A percentile compares a stretch with the other conserved stretches of the same genome.
Conservation (phyloP, 805 yeast species). For the Pichia phayaonensis region DNA sequence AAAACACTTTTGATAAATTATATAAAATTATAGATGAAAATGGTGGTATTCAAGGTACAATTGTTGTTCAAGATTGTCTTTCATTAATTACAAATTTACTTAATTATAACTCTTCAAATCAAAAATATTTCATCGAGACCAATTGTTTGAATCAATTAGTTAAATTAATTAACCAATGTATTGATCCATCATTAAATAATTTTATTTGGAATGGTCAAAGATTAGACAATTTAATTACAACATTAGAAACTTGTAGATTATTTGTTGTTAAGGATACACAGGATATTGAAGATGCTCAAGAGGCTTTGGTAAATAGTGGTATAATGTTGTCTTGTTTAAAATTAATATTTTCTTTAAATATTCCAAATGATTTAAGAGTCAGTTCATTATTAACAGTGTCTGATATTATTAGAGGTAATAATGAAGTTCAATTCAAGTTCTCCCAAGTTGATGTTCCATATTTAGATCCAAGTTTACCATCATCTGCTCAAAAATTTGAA, state of each 20-base stretch:
- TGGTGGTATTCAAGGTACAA: conserved; percentile 83
- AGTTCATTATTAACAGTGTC: conserved; percentile 68
- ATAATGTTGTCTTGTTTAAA: conserved; percentile 59
- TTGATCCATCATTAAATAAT: conserved; percentile 31
- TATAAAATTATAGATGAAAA: conserved; percentile 78
- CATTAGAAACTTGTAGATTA: conserved; percentile 64
- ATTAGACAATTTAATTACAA: conserved; percentile 53
- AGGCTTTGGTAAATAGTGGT: conserved; percentile 49
- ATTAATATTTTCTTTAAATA: conserved; percentile 58
- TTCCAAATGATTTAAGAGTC: conserved; percentile 61
- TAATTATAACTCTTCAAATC: conserved; percentile 82
- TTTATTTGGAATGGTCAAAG: conserved; percentile 67
- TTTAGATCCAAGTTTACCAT: conserved; percentile 53
- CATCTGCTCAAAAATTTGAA: conserved; percentile 25
- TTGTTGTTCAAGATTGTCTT: conserved; percentile 87
- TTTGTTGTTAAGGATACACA: conserved; percentile 72
- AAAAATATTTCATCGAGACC: conserved; percentile 79
- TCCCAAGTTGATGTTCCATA: conserved; percentile 87
- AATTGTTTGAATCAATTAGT: conserved; percentile 66
- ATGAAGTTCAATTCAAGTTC: conserved; percentile 60
- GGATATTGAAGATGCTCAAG: conserved; percentile 53
- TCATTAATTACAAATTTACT: conserved; percentile 65
- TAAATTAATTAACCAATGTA: conserved; percentile 53
- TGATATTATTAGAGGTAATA: conserved; percentile 63
- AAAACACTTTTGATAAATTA: conserved; percentile 77